phyloP scores from a whole-genome alignment of 176 grass and related monocot genomes.

The Calamus simplicifolius region DNA sequence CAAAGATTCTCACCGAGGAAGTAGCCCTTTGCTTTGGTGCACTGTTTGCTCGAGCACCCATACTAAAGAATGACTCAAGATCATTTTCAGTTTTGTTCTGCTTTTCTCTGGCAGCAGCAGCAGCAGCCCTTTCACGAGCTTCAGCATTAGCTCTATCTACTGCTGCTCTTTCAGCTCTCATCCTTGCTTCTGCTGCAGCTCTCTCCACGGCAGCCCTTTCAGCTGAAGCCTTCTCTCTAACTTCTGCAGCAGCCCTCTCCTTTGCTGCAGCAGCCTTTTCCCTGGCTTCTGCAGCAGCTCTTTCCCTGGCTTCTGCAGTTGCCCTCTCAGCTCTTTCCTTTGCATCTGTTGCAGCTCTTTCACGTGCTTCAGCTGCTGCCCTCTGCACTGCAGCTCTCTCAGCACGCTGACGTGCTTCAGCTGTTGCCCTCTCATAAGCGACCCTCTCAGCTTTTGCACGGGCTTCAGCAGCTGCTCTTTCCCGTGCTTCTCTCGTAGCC shows the following conservation, averaged over 20 bases:
- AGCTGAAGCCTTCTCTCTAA: slow-evolving; percentile 19
- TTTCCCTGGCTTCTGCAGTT: slow-evolving; percentile 34
- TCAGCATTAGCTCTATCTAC: slow-evolving; percentile 4
- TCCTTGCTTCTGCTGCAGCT: slow-evolving; percentile 13
- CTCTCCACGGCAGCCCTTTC: slow-evolving; percentile 37
- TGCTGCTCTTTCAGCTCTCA: slow-evolving; percentile 14
- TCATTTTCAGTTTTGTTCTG: slow-evolving; percentile 63
- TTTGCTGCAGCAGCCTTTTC: slow-evolving; percentile 22
- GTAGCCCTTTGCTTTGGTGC: slow-evolving; percentile 64
- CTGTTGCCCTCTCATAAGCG: background rate
- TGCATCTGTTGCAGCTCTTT: slow-evolving; percentile 42
- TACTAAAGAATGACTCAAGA: slow-evolving; percentile 89
- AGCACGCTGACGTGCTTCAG: slow-evolving; percentile 36
- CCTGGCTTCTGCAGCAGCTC: slow-evolving; percentile 29
- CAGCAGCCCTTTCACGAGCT: slow-evolving; percentile 1
- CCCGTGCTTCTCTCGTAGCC: slow-evolving; percentile 60
- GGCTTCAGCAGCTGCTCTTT: slow-evolving; percentile 62
- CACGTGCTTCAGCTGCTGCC: slow-evolving; percentile 48
- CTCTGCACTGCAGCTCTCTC: slow-evolving; percentile 67
- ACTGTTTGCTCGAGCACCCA: slow-evolving; percentile 68
- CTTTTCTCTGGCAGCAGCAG: slow-evolving; percentile 57
- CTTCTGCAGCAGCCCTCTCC: slow-evolving; percentile 12
- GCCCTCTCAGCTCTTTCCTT: slow-evolving; percentile 49
- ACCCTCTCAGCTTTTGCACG: slow-evolving; percentile 47
- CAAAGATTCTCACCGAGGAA: slow-evolving; percentile 38